Base-by-base conservation (phyloP, 768 basidiomycete genomes). In the Amanita fuliginea region DNA sequence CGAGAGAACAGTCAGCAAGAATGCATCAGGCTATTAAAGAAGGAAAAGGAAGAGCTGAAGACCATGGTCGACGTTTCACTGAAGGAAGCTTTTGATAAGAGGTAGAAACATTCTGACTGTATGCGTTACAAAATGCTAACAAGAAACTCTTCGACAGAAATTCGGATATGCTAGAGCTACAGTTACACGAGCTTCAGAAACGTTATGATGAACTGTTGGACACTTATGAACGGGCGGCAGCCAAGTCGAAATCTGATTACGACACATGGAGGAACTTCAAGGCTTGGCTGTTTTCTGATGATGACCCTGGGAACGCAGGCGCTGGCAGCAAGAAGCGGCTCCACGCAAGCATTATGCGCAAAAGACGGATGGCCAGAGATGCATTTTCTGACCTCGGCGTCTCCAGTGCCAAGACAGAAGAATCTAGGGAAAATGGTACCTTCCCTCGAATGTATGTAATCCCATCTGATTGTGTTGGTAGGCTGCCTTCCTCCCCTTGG, bases 201-300 rank as follows among this genome's bases (percentile, higher is more conserved):
- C 68, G 68, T 10, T 78, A 75, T 49, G 74, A 78, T 35, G 66
- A 64, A 0, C 63, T 84, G 1, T 52, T 62, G 4, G 63, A 65
- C 34, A 64, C 67, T 24, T 72, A 73, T 47, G 66, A 70, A 45
- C 69, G 73, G 1, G 72, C 72, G 10, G 69, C 68, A 9, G 65
- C 60, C 18, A 71, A 70, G 16, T 78, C 77, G 60, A 70, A 73
- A 52, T 51, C 53, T 16, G 76, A 83, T 58, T 79, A 72, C 61
- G 71, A 71, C 59, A 74, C 68, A 51, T 83, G 77, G 77, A 62
- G 62, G 37, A 57, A 56, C 13, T 67, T 76, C 55, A 71, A 71
- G 45, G 53, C 60, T 24, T 78, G 70, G 72, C 54, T 76, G 4
- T 67, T 67, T 42, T 56, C 54, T 28, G 64, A 73, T 34, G 56